Base-by-base conservation (phyloP, 2,329 filamentous ascomycete genomes). In the Leptographium procerum region DNA sequence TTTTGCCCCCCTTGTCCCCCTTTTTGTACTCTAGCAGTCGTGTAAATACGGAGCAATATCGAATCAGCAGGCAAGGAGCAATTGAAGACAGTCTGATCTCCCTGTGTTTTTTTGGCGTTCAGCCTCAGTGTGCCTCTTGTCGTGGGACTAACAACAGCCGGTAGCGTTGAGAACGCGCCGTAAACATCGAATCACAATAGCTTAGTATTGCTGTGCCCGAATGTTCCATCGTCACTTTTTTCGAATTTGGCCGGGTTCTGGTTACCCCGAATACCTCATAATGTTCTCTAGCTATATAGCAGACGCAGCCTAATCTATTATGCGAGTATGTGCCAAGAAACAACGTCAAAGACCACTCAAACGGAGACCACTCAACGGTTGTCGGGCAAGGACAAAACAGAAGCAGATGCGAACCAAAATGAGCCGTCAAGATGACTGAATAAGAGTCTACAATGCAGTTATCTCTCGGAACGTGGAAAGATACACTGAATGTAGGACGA, bases 1-100 rank as follows among this genome's bases (percentile, higher is more conserved):
- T 51, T 52, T 43, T 58, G 34, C 31, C 43, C 57, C 55, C 57
- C 52, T 43, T 58, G 34, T 34, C 43, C 57, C 55, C 57, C 63
- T 64, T 67, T 76, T 79, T 84, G 79, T 82, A 82, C 77, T 84
- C 78, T 85, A 85, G 81, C 80, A 50, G 52, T 33, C 52, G 81
- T 85, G 81, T 85, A 85, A 81, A 85, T 83, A 83, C 71, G 58
- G 51, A 57, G 51, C 57, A 29, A 29, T 11, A 26, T 6, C 16
- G 29, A 31, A 50, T 43, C 40, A 58, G 52, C 47, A 34, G 34
- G 13, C 28, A 36, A 47, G 56, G 43, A 57, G 55, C 47, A 51
- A 53, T 57, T 48, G 14, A 26, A 57, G 36, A 53, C 31, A n/a
- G n/a, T n/a, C n/a, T n/a, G n/a, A n/a, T n/a, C n/a, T n/a, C n/a